A percentile compares a stretch with the other conserved stretches of the same genome.
Conservation (phyloP, 371 early-diverging fungal genomes). For the Haplosporangium sp. region DNA sequence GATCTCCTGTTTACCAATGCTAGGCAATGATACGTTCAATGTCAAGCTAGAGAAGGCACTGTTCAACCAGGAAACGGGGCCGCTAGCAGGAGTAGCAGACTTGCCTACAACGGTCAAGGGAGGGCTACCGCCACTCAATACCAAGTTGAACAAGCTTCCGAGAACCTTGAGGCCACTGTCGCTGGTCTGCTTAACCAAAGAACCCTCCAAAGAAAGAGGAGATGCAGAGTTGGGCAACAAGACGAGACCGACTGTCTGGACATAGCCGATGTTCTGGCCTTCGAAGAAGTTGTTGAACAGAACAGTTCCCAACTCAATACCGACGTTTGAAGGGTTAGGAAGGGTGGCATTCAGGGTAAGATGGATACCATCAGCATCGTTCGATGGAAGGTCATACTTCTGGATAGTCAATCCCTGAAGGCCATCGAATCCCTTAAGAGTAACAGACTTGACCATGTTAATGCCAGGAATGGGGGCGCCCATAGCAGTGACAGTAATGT, state of each 20-base stretch:
- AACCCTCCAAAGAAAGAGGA: conserved; percentile 63
- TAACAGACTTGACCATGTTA: conserved; percentile 65
- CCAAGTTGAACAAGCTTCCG: conserved; percentile 63
- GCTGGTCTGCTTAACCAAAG: conserved; percentile 62
- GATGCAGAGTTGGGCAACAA: conserved; percentile 32
- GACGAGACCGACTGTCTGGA: conserved; percentile 40
- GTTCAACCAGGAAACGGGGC: conserved; percentile 67
- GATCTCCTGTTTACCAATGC: conserved; percentile 58
- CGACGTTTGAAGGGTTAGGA: conserved; percentile 69
- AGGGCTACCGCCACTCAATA: conserved; percentile 58
- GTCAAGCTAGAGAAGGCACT: conserved; percentile 64
- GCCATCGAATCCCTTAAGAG: conserved; percentile 63
- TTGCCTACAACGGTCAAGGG: conserved; percentile 61
- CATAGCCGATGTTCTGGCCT: conserved; percentile 58
- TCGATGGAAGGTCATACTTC: conserved; percentile 62
- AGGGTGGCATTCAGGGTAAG: conserved; percentile 63
- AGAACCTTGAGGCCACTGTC: conserved; percentile 64
- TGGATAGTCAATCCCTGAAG: conserved; percentile 45
- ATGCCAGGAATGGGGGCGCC: conserved; percentile 68
- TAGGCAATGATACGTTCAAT: conserved; percentile 64
- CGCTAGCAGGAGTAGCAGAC: conserved; percentile 63
- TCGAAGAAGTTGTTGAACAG: conserved; percentile 60
- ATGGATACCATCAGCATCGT: conserved; percentile 70
- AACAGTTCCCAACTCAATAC: conserved; percentile 66
- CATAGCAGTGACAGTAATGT: conserved; percentile 66